Conservation (phyloP, 108 stramenopile species). For the Chaetoceros tenuissimus region DNA sequence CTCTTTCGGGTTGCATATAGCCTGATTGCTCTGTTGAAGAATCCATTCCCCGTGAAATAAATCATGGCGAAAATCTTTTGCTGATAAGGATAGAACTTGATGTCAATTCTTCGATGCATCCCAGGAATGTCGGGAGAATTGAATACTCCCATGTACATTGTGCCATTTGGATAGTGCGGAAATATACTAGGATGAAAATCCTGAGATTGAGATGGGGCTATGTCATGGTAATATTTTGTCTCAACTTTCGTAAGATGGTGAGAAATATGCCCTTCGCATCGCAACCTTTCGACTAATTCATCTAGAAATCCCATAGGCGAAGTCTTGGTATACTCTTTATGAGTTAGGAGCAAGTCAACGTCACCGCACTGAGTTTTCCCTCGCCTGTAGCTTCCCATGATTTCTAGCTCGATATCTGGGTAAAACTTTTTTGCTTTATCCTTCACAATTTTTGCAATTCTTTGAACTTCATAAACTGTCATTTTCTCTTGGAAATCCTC, state of each 20-base stretch:
- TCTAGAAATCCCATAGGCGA: conserved; percentile 28
- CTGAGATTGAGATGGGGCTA: background rate
- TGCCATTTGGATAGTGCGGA: background rate
- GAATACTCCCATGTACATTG: conserved; percentile 42
- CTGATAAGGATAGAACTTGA: conserved; percentile 36
- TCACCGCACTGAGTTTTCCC: conserved; percentile 35
- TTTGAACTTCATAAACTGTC: conserved; percentile 31
- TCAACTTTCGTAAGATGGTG: conserved; percentile 31
- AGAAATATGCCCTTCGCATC: conserved; percentile 27
- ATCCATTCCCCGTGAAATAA: conserved; percentile 57
- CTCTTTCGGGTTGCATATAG: conserved; percentile 28
- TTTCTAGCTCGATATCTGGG: conserved; percentile 21
- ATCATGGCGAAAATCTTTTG: conserved; percentile 42
- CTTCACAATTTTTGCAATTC: conserved; percentile 23
- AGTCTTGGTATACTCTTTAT: conserved; percentile 11
- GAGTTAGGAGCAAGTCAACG: conserved; percentile 38
- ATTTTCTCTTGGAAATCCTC: conserved; percentile 48
- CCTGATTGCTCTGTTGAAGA: conserved; percentile 51
- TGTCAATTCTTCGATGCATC: conserved; percentile 35
- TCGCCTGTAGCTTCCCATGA: conserved; percentile 50
- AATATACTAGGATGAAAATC: background rate
- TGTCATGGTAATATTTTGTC: background rate
- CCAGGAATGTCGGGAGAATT: conserved; percentile 12
- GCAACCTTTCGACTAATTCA: conserved; percentile 28
- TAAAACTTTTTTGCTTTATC: conserved; percentile 7